Evolutionary conservation across 768 basidiomycete species (phyloP).

Genomic region (Panaeolus papilionaceus): DNA sequence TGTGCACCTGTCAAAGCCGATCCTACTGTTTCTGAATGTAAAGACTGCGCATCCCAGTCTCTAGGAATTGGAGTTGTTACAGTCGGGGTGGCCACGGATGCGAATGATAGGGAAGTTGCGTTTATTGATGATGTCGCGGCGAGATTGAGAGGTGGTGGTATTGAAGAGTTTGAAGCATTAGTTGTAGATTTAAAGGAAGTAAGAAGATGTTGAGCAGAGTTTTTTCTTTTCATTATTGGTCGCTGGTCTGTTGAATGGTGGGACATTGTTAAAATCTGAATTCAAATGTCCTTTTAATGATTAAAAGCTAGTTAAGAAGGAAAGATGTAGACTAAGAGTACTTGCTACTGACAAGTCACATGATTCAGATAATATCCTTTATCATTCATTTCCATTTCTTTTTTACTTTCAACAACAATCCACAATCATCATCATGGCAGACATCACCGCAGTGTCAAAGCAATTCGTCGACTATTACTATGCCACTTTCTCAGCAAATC

Average conservation of each 20-base stretch:
- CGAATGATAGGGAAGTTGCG: conserved; percentile 44
- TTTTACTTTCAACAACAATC: conserved; percentile 13
- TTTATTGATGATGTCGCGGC: conserved; percentile 40
- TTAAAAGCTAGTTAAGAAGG: not conserved
- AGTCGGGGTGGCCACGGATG: conserved; percentile 48
- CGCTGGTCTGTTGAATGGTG: conserved; percentile 47
- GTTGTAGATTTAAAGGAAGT: conserved; percentile 67
- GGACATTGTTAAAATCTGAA: conserved; percentile 37
- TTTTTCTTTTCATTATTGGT: conserved; percentile 82
- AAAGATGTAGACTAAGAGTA: no score
- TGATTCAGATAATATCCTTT: conserved; percentile 1
- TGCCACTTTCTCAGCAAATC: conserved; percentile 70
- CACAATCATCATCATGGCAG: conserved; percentile 58
- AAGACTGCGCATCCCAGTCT: conserved; percentile 79
- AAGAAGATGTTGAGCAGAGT: conserved; percentile 84
- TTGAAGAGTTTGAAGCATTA: conserved; percentile 29
- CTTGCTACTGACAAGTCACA: conserved; percentile 2
- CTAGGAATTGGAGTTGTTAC: conserved; percentile 48
- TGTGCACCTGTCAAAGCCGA: conserved; percentile 41
- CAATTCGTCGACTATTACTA: conserved; percentile 90
- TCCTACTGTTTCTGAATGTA: conserved; percentile 53
- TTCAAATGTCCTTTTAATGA: not conserved
- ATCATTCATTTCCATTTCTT: conserved; percentile 26
- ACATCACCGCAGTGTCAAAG: conserved; percentile 75
- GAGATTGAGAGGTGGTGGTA: conserved; percentile 40